These are phyloP conservation scores for Aspergillus diversus DNA, from an alignment of 495 filamentous ascomycete genomes.

Conservation along the genomic window DNA sequence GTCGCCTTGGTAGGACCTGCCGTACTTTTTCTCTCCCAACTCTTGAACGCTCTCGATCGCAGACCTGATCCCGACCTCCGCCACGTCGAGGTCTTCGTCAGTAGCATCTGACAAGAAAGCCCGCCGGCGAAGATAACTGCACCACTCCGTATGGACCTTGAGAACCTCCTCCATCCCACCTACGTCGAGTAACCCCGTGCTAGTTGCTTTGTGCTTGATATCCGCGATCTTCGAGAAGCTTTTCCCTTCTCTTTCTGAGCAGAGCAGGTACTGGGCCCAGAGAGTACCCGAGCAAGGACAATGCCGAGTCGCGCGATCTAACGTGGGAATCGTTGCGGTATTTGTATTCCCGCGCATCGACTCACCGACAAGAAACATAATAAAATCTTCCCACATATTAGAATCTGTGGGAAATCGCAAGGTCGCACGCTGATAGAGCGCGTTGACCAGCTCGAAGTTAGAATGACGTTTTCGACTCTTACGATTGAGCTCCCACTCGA, in stretches of 20 bases:
- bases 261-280: constrained; percentile 87
- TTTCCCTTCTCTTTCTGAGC: constrained; percentile 73
- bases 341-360: constrained; percentile 40
- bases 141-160: constrained; percentile 91
- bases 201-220: constrained; percentile 91
- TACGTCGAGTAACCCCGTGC: constrained; percentile 72
- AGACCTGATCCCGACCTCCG: constrained; percentile 84
- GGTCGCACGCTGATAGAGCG: constrained; percentile 75
- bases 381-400: constrained; percentile 77
- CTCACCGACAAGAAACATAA: constrained; percentile 67
- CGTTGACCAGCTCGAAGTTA: constrained; percentile 67
- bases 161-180: constrained; percentile 82
- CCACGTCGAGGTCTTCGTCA: constrained; percentile 90
- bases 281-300: constrained; percentile 90
- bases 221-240: constrained; percentile 78
- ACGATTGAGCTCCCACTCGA: constrained; percentile 77
- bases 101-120: constrained; percentile 75
- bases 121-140: constrained; percentile 81
- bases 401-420: constrained; percentile 72
- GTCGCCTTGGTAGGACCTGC: constrained; percentile 78
- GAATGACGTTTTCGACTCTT: constrained; percentile 56
- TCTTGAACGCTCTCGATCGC: constrained; percentile 81
- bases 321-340: constrained; percentile 51
- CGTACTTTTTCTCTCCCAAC: constrained; percentile 75
- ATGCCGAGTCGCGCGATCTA: constrained; percentile 80